Percentiles rank a stretch among this genome's conserved stretches.
Conservation (phyloP, 2,329 filamentous ascomycete species). For the Xylaria sp. region DNA sequence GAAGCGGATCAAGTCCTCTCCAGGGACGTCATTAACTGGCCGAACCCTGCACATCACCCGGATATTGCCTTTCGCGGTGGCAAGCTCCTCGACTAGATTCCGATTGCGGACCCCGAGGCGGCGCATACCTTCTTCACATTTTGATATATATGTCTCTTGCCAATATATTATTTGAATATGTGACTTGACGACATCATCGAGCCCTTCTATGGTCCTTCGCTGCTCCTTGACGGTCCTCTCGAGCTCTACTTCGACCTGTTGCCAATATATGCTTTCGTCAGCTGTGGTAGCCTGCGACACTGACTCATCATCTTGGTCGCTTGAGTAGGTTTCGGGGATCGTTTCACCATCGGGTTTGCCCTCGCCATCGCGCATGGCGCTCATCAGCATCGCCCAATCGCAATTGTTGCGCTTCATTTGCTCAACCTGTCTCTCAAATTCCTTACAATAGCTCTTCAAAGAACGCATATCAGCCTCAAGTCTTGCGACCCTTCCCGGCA, state of each 20-base stretch:
- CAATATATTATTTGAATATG: not conserved
- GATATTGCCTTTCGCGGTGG: slow-evolving; percentile 96
- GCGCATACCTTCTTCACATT: not conserved
- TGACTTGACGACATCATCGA: not conserved
- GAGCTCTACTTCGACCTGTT: not conserved
- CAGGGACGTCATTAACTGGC: slow-evolving; percentile 67
- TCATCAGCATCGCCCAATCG: not conserved
- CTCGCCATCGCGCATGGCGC: no score
- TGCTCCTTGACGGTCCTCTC: not conserved
- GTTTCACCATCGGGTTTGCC: no score
- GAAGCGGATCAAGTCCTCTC: slow-evolving; percentile 61
- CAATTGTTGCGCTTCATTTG: slow-evolving; percentile 1
- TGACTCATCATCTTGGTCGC: not conserved
- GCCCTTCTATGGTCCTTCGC: not conserved
- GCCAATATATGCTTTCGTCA: not conserved
- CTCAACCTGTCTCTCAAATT: slow-evolving; percentile 3
- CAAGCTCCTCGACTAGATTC: slow-evolving; percentile 92
- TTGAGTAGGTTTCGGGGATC: no score
- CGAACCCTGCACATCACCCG: slow-evolving; percentile 95
- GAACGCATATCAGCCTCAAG: not conserved
- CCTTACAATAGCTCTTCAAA: not conserved
- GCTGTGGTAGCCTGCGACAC: not conserved
- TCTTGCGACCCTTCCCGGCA: not conserved
- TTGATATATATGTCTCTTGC: not conserved
- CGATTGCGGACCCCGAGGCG: slow-evolving; percentile 52